Base-by-base conservation (phyloP, 2,329 filamentous ascomycete species). In the Penicillium corylophilum region DNA sequence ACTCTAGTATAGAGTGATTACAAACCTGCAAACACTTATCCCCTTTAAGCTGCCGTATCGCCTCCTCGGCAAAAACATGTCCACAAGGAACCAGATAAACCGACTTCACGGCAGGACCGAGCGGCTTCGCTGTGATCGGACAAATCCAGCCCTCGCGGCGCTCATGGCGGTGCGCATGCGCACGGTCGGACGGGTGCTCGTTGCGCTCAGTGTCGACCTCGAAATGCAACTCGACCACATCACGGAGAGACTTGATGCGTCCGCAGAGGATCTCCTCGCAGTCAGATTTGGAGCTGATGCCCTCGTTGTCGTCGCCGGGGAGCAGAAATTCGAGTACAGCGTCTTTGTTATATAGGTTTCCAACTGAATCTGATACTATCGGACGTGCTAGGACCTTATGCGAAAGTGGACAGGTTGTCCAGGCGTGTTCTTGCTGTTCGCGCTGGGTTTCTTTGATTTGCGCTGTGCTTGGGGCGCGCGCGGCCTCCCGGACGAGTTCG, bases 61-160 rank as follows among this genome's bases (percentile, higher is more conserved):
- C 90, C 47, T 85, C 84, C 55, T 95, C 91, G 0, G 90, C 87
- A 72, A 97, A 97, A 0, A 90, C 92, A 76, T 99, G 95, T 0
- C 94, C 95, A 65, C 94, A 99, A 0, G 94, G 94, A 4, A 97
- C 89, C 2, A 99, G 65, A 64, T 97, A 99, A 1, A 95, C 90
- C 0, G 90, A 81, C 71, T 87, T 93, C 15, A 87, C 85, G 5
- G 80, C 79, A 0, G 91, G 85, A 0, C 94, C 94, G 22, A 99
- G 74, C 68, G 88, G 86, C 69, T 95, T 95, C 64, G 88, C 83
- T 1, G 92, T 95, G 48, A 97, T 82, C 0, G 93, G 92, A 66
- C 94, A 99, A 24, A 90, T 82, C 82, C 87, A 92, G 51, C 79
- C 81, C 63, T 86, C 82, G 9, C 69, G 71, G 54, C 71, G 74